These are phyloP conservation scores for Macrocybe gigantea DNA, from an alignment of 768 basidiomycete species.

Conservation along the genomic window DNA sequence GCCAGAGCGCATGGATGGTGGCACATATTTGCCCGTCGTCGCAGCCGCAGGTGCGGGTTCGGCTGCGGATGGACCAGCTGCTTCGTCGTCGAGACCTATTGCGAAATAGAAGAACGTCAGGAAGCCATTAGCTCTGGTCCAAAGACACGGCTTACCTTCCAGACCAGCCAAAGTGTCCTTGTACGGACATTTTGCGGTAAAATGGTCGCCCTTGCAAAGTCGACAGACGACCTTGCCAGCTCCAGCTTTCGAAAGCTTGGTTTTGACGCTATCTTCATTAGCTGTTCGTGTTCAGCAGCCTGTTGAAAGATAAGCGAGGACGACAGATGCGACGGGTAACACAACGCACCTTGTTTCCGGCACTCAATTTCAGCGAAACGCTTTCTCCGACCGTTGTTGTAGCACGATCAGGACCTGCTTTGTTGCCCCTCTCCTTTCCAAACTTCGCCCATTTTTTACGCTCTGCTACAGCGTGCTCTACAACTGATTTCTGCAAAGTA, in stretches of 20 bases:
- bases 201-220: slow-evolving; percentile 94
- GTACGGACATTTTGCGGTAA: slow-evolving; percentile 97
- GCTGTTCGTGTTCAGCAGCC: slow-evolving; percentile 64
- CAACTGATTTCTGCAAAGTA: slow-evolving; percentile 82
- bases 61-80: slow-evolving; percentile 24
- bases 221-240: slow-evolving; percentile 89
- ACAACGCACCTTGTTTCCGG: slow-evolving; percentile 52
- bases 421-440: slow-evolving; percentile 83
- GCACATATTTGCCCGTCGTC: slow-evolving; percentile 81
- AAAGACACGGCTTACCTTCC: slow-evolving; percentile 21
- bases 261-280: slow-evolving; percentile 61
- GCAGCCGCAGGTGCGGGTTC: slow-evolving; percentile 24
- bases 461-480: slow-evolving; percentile 93
- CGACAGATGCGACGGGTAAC: not conserved
- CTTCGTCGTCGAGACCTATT: slow-evolving; percentile 6
- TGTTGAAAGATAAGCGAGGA: slow-evolving; percentile 14
- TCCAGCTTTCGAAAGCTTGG: slow-evolving; percentile 63
- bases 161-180: slow-evolving; percentile 86
- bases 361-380: slow-evolving; percentile 39
- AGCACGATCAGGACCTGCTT: slow-evolving; percentile 84
- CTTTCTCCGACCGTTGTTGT: slow-evolving; percentile 86
- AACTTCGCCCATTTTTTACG: slow-evolving; percentile 93
- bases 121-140: slow-evolving; percentile 37
- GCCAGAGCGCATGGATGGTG: slow-evolving; percentile 84
- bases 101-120: not conserved